Evolutionary conservation across 1,284 basidiomycete genomes (phyloP).

Genomic region (Moesziomyces globuligerus): DNA sequence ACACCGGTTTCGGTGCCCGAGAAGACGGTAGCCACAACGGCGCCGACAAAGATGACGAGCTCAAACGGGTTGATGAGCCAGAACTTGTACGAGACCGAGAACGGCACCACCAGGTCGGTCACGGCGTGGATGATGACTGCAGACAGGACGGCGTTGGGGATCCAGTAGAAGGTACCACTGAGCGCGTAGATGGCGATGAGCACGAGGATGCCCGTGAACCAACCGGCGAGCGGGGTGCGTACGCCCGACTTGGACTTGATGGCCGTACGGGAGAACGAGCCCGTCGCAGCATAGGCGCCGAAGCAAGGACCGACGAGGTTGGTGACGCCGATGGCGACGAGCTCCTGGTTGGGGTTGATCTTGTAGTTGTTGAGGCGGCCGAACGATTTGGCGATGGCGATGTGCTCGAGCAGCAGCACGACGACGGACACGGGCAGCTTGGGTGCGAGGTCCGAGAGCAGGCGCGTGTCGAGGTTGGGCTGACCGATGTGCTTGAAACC

Average conservation of each 20-base stretch:
- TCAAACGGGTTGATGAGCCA: conserved; percentile 95
- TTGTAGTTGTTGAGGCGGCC: conserved; percentile 96
- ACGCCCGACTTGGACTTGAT: conserved; percentile 96
- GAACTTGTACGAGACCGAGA: conserved; percentile 86
- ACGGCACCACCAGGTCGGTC: conserved; percentile 87
- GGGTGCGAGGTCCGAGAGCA: conserved; percentile 78
- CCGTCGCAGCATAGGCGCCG: conserved; percentile 93
- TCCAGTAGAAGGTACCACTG: conserved; percentile 67
- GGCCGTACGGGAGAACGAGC: conserved; percentile 96
- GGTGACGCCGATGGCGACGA: conserved; percentile 96
- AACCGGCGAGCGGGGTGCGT: conserved; percentile 89
- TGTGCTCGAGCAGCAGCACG: conserved; percentile 93
- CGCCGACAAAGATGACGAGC: conserved; percentile 87
- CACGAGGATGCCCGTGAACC: conserved; percentile 86
- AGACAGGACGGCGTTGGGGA: conserved; percentile 75
- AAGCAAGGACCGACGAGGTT: conserved; percentile 76
- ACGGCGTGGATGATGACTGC: conserved; percentile 94
- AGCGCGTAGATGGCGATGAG: conserved; percentile 93
- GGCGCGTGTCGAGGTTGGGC: conserved; percentile 75
- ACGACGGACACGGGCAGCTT: conserved; percentile 92
- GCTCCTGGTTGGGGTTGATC: conserved; percentile 96
- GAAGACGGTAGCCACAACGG: conserved; percentile 81
- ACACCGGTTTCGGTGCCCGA: conserved; percentile 86
- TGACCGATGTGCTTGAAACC: conserved; percentile 75
- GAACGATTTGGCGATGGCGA: conserved; percentile 91